These are phyloP conservation scores for Daedalea quercina DNA, from an alignment of 768 basidiomycete species.

Conservation along the genomic window DNA sequence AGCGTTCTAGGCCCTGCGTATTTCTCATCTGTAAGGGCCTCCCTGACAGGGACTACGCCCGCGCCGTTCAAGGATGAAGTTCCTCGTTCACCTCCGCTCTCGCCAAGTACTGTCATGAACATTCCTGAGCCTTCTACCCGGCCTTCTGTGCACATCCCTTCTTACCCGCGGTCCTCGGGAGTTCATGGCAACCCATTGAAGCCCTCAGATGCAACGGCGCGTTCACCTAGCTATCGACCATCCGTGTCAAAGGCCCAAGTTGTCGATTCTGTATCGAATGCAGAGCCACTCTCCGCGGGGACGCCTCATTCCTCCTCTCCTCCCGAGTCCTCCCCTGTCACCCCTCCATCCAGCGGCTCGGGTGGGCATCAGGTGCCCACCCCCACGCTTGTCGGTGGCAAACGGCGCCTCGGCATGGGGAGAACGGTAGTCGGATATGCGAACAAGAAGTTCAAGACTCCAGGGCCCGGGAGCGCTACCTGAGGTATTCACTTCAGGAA, in stretches of 20 bases:
- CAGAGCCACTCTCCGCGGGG: too few relatives aligned
- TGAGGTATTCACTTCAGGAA: neutral
- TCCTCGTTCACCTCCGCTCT: neutral
- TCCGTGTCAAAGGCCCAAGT: too few relatives aligned
- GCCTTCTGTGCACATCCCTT: neutral
- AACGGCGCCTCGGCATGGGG: constrained; percentile 62
- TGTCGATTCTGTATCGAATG: too few relatives aligned
- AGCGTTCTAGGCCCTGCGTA: neutral
- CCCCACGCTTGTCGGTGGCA: constrained; percentile 15
- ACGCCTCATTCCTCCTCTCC: neutral
- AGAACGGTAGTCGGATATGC: constrained; percentile 42
- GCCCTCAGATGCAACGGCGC: too few relatives aligned
- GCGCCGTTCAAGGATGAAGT: too few relatives aligned
- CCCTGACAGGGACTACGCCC: neutral
- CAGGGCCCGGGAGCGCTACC: neutral
- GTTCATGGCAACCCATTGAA: neutral
- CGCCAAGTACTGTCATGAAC: neutral
- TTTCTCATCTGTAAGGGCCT: neutral
- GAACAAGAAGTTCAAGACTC: constrained; percentile 70
- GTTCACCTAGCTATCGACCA: too few relatives aligned
- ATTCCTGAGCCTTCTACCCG: too few relatives aligned
- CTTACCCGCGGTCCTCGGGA: neutral
- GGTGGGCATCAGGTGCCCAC: neutral
- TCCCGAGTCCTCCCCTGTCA: neutral
- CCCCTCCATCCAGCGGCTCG: neutral